Base-by-base conservation (phyloP, 2,329 filamentous ascomycete species). In the Trichophaea hybrida region DNA sequence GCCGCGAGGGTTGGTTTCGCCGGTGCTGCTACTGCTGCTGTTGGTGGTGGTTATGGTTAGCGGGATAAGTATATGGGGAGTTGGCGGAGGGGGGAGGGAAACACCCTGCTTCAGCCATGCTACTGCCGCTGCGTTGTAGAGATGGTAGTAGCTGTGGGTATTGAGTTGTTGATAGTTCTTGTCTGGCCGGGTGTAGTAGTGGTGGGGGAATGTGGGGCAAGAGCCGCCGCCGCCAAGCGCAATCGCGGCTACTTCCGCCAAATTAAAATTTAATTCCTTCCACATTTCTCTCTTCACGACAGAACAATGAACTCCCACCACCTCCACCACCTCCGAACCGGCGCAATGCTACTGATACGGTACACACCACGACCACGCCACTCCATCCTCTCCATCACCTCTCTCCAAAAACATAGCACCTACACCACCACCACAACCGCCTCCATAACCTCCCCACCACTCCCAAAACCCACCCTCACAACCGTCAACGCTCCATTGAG, bases 1-100 rank as follows among this genome's bases (percentile, higher is more conserved):
- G 62, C 88, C 88, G 69, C 88, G 80, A 51, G 86, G 85, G 73
- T 94, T 94, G 61, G 85, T 85, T 52, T 79, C 61, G 59, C 64
- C 64, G 51, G 31, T 31, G 24, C 24, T 24, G 24, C 24, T 24
- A 24, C 24, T 24, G 24, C 24, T 24, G 24, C 24, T 24, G 24
- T 24, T 24, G 24, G 24, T 24, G 24, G 24, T 24, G 24, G 24
- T 24, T 3, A 24, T 24, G 24, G 24, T 24, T 24, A 24, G 24
- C 24, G 1, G 24, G 24, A 24, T 24, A 24, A 24, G 24, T 24
- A 24, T 2, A 24, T 24, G 24, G 6, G 34, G 31, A 55, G 43
- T 44, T 13, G 55, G 38, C 13, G 38, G 49, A n/a, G 33, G 51
- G 17, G 17, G 32, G 37, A 53, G 50, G 13, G 50, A 53, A 5